Evolutionary conservation across 805 yeast species (phyloP).

Genomic region (Starmerella vaccinii): DNA sequence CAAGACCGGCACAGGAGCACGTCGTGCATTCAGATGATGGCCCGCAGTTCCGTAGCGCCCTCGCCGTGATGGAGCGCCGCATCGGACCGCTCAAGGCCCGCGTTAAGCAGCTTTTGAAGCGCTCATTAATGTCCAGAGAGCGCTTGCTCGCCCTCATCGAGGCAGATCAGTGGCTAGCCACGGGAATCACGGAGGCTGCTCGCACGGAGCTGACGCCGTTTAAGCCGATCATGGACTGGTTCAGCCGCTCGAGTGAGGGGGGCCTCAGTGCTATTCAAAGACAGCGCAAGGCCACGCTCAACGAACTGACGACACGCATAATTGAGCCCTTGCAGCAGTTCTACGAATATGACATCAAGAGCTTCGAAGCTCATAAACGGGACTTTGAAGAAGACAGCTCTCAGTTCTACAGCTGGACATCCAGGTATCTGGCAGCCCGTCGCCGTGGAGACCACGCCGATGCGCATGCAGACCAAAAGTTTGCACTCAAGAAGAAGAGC

Average conservation of each 20-base stretch:
- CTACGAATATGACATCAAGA: constrained; percentile 36
- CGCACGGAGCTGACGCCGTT: constrained; percentile 29
- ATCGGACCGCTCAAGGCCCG: constrained; percentile 31
- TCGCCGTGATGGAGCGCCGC: constrained; percentile 33
- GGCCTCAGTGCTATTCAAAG: constrained; percentile 26
- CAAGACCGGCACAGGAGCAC: constrained; percentile 27
- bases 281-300: constrained; percentile 23
- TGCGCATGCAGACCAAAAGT: constrained; percentile 32
- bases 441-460: constrained; percentile 29
- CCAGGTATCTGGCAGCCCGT: constrained; percentile 34
- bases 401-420: constrained; percentile 38
- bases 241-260: constrained; percentile 20
- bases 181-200: constrained; percentile 29
- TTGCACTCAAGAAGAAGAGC: constrained; percentile 32
- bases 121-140: constrained; percentile 29
- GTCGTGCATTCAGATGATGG: constrained; percentile 37
- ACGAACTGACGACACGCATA: constrained; percentile 29
- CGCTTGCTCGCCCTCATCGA: constrained; percentile 30
- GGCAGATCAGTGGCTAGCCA: constrained; percentile 29
- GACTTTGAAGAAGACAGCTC: constrained; percentile 39
- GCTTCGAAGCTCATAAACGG: constrained; percentile 33
- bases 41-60: constrained; percentile 36
- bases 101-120: constrained; percentile 33
- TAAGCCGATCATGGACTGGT: constrained; percentile 28
- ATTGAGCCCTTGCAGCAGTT: constrained; percentile 34